A percentile compares a stretch with the other conserved stretches of the same genome.
Conservation (phyloP, 208 protist genomes). For the Leishmania major region DNA sequence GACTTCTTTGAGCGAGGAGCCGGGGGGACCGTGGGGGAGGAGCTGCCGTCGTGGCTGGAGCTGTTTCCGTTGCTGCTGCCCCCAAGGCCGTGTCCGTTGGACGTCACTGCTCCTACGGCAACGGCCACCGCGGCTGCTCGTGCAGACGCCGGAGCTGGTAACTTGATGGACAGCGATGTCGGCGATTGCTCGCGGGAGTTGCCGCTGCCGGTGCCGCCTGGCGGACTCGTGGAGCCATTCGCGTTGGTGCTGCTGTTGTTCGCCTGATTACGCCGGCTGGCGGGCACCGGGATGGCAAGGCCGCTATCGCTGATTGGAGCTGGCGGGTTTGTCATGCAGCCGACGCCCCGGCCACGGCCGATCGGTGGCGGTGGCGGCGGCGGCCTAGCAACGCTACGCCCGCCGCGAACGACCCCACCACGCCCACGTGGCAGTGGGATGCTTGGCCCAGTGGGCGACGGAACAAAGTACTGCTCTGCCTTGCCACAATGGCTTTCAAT, state of each 20-base stretch:
- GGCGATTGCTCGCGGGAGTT: conserved; percentile 16
- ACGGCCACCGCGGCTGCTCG: not conserved
- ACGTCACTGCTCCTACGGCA: not conserved
- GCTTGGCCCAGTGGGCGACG: conserved; percentile 18
- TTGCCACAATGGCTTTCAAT: conserved; percentile 30
- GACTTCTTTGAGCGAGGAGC: conserved; percentile 17
- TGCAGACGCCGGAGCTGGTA: conserved; percentile 15
- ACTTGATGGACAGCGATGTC: conserved; percentile 19
- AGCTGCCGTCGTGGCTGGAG: not conserved
- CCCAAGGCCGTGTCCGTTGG: not conserved
- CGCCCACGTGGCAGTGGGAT: conserved; percentile 31
- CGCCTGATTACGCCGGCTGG: conserved; percentile 29
- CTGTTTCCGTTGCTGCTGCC: conserved; percentile 10
- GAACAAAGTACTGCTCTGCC: conserved; percentile 2
- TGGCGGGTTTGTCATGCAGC: not conserved
- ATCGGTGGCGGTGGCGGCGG: conserved; percentile 19
- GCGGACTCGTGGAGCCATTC: not conserved
- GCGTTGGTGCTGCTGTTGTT: conserved; percentile 20
- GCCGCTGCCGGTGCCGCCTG: conserved; percentile 1
- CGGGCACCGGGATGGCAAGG: conserved; percentile 40
- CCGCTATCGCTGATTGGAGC: conserved; percentile 7
- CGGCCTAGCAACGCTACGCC: conserved; percentile 10
- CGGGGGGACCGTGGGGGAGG: conserved; percentile 2
- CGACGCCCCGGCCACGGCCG: conserved; percentile 15
- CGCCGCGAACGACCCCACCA: conserved; percentile 21